These are phyloP conservation scores for Lipomyces mesembrius DNA, from an alignment of 805 yeast species.

Conservation along the genomic window DNA sequence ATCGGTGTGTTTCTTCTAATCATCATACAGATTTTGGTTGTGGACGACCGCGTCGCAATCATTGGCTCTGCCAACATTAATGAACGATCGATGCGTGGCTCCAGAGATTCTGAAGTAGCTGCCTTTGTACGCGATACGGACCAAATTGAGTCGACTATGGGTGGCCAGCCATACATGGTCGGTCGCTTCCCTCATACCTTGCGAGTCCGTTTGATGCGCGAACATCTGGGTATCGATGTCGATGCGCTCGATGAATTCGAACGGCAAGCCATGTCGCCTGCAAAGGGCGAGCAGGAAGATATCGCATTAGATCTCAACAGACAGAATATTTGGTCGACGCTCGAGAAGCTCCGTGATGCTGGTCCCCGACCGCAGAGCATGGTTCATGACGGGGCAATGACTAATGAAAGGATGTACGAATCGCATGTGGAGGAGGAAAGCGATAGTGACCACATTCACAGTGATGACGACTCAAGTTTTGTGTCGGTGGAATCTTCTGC, in stretches of 20 bases:
- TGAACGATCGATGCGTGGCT: constrained; percentile 94
- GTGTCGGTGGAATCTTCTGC: constrained; percentile 9
- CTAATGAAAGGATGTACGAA: constrained; percentile 24
- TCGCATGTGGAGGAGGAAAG: constrained; percentile 24
- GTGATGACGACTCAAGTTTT: constrained; percentile 5
- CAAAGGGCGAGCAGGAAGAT: neutral
- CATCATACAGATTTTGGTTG: constrained; percentile 58
- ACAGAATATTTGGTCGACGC: constrained; percentile 29
- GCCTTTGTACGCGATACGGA: constrained; percentile 84
- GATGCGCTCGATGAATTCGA: constrained; percentile 83
- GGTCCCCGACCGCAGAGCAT: constrained; percentile 4
- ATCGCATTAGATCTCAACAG: constrained; percentile 17
- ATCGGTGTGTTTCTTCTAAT: neutral
- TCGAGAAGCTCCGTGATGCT: constrained; percentile 19
- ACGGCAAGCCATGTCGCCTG: constrained; percentile 55
- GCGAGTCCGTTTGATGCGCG: constrained; percentile 92
- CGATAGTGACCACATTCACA: constrained; percentile 12
- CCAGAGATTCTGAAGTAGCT: constrained; percentile 92
- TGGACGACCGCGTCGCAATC: constrained; percentile 89
- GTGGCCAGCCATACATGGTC: constrained; percentile 78
- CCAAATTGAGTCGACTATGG: constrained; percentile 71
- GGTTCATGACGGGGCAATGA: constrained; percentile 13
- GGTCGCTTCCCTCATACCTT: constrained; percentile 88
- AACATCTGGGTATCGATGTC: constrained; percentile 92
- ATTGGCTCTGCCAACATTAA: constrained; percentile 98